Percentiles rank a stretch among this genome's conserved stretches.
These are phyloP conservation scores for Neofusicoccum cordaticola DNA, from an alignment of 2,329 filamentous ascomycete species.

Conservation along the genomic window DNA sequence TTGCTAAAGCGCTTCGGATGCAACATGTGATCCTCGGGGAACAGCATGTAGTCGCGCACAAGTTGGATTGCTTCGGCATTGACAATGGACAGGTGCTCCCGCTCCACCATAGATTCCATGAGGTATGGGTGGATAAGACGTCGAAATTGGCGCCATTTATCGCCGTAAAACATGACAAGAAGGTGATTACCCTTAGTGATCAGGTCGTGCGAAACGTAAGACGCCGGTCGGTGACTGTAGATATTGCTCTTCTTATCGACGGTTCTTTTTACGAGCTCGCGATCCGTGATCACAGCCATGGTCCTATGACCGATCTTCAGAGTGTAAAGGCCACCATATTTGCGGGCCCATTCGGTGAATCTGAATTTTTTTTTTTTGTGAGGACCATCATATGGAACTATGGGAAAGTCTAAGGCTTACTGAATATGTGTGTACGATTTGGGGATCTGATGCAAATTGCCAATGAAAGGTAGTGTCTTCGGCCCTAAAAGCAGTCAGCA, in stretches of 20 bases:
- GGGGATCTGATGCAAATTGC: constrained; percentile 31
- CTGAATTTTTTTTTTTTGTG: not conserved
- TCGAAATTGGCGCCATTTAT: constrained; percentile 47
- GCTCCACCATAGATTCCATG: constrained; percentile 46
- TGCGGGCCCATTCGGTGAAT: constrained; percentile 45
- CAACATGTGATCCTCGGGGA: constrained; percentile 45
- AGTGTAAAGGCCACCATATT: constrained; percentile 43
- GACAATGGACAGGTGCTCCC: constrained; percentile 41
- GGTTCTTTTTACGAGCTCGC: constrained; percentile 41
- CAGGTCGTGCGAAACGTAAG: constrained; percentile 42
- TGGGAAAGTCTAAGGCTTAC: not conserved
- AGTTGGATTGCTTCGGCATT: constrained; percentile 52
- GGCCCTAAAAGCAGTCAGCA: constrained; percentile 28
- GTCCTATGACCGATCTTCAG: constrained; percentile 44
- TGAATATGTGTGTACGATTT: not conserved
- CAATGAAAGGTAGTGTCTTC: constrained; percentile 42
- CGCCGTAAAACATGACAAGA: constrained; percentile 47
- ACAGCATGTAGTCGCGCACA: constrained; percentile 43
- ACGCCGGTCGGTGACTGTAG: constrained; percentile 44
- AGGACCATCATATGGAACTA: too few relatives aligned
- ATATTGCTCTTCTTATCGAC: constrained; percentile 46
- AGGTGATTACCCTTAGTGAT: constrained; percentile 49
- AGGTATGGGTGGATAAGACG: constrained; percentile 47
- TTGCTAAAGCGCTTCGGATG: constrained; percentile 51
- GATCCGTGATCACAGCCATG: constrained; percentile 42